A percentile compares a stretch with the other conserved stretches of the same genome.
Conservation (phyloP, 139 green algal species). For the Closterium sp. region DNA sequence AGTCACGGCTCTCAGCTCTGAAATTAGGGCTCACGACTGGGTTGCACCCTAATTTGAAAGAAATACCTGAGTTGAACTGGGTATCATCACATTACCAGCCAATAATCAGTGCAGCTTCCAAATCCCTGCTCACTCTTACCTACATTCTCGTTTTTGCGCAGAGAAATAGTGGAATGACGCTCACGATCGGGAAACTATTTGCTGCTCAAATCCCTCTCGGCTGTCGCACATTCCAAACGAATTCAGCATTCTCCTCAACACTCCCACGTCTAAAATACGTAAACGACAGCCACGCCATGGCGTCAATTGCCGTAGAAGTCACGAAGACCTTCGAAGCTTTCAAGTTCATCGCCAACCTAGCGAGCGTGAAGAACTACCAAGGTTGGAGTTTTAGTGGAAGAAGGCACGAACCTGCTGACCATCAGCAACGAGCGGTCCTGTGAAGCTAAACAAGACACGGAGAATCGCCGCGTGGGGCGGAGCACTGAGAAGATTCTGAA, state of each 20-base stretch:
- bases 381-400: constrained; percentile 39
- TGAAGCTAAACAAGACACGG: constrained; percentile 15
- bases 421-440: constrained; percentile 33
- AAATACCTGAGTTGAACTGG: no score
- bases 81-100: no score
- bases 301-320: constrained; percentile 25
- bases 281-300: constrained; percentile 1
- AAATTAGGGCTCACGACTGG: no score
- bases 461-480: constrained; percentile 21
- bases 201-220: background rate
- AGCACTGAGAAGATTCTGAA: constrained; percentile 15
- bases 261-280: background rate
- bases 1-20: no score
- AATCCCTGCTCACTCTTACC: background rate
- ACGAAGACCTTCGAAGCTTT: background rate
- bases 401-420: constrained; percentile 41
- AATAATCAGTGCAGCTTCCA: background rate
- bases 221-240: constrained; percentile 9
- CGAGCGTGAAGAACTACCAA: background rate
- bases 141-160: background rate
- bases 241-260: constrained; percentile 25
- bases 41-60: no score
- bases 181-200: background rate
- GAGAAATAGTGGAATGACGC: background rate
- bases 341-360: constrained; percentile 25